Evolutionary conservation across 164 flowering plant species (phyloP).

Genomic region (Protea cynaroides): DNA sequence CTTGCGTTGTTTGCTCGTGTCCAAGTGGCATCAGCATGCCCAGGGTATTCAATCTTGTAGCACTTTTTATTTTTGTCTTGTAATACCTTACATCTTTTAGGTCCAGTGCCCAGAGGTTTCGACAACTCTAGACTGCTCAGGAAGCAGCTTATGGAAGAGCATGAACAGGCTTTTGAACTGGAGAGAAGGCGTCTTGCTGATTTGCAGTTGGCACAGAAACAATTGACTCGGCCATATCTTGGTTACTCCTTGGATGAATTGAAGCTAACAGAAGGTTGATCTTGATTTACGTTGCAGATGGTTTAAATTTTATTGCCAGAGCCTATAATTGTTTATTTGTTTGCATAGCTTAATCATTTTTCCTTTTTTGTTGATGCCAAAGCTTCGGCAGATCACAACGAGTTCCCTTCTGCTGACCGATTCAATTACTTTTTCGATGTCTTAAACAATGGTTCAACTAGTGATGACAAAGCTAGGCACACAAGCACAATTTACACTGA

Average conservation of each 20-base stretch:
- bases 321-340: background rate
- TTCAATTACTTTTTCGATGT: constrained; percentile 35
- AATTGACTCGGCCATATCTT: constrained; percentile 26
- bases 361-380: background rate
- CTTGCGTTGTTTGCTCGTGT: too few species aligned
- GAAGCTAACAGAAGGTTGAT: constrained; percentile 37
- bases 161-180: constrained; percentile 47
- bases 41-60: background rate
- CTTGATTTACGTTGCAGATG: background rate
- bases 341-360: background rate
- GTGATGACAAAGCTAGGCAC: constrained; percentile 30
- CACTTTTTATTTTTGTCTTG: background rate
- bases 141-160: constrained; percentile 53
- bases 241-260: constrained; percentile 43
- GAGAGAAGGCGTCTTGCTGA: constrained; percentile 46
- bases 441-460: constrained; percentile 32
- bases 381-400: constrained; percentile 27
- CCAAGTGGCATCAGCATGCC: too few species aligned
- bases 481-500: constrained; percentile 28
- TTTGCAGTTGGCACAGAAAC: constrained; percentile 36
- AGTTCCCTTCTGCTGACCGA: constrained; percentile 29
- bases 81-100: background rate
- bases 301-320: background rate
- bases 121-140: constrained; percentile 43
- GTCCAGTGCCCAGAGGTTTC: constrained; percentile 36